Percentiles rank a stretch among this genome's conserved stretches.
These are phyloP conservation scores for Prorocentrum cordatum DNA, from an alignment of 169 alveolate species.

Conservation along the genomic window DNA sequence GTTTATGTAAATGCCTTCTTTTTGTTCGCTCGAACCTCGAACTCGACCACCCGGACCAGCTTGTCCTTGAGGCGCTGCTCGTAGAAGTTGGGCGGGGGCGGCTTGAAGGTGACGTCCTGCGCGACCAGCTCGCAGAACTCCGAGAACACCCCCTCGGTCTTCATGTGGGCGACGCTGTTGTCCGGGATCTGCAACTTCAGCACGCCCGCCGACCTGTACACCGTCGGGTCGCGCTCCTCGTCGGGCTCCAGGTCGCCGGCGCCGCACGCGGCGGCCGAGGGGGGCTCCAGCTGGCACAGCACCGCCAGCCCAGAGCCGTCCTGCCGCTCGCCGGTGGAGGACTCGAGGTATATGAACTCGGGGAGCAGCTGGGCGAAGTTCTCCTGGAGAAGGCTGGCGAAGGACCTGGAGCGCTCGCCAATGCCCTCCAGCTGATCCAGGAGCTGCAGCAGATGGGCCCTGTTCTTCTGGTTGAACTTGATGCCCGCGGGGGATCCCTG, in stretches of 20 bases:
- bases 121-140: constrained; percentile 15
- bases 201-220: neutral
- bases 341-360: neutral
- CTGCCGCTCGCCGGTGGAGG: neutral
- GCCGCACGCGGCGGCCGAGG: neutral
- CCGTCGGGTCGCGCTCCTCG: neutral
- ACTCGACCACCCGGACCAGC: too few relatives aligned
- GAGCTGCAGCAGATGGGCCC: neutral
- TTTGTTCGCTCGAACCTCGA: too few relatives aligned
- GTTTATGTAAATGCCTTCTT: too few relatives aligned
- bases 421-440: constrained; percentile 10
- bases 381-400: neutral
- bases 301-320: too few relatives aligned
- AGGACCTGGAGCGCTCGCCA: neutral
- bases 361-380: constrained; percentile 2
- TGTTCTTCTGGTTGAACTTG: neutral
- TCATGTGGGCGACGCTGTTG: neutral
- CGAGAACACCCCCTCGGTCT: constrained; percentile 2
- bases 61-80: too few relatives aligned
- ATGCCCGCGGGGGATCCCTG: neutral
- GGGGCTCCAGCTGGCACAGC: neutral
- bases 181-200: neutral
- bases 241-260: neutral
- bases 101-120: constrained; percentile 29
- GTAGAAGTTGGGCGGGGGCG: too few relatives aligned